A percentile compares a stretch with the other conserved stretches of the same genome.
Evolutionary conservation across 768 basidiomycete species (phyloP).

Genomic region (Cystobasidium onofrii): DNA sequence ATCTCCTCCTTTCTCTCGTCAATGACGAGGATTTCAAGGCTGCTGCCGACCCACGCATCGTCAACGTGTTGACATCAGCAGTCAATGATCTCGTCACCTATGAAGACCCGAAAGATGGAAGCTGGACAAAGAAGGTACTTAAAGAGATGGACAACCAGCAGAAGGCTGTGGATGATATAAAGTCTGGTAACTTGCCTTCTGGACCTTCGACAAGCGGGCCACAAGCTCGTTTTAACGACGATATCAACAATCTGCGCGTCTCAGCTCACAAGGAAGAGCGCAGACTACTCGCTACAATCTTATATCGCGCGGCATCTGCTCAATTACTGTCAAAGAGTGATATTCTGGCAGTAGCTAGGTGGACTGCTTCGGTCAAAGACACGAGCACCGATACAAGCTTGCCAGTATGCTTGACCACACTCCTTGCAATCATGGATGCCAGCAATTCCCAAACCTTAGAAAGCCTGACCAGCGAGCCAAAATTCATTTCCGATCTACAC

Average conservation of each 20-base stretch:
- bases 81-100: conserved; percentile 36
- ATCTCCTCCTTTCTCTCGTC: conserved; percentile 61
- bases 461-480: conserved; percentile 31
- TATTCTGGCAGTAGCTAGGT: conserved; percentile 35
- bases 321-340: conserved; percentile 28
- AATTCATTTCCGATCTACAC: conserved; percentile 31
- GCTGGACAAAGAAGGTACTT: conserved; percentile 39
- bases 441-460: conserved; percentile 44
- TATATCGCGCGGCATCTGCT: conserved; percentile 37
- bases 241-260: conserved; percentile 32
- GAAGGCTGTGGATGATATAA: conserved; percentile 34
- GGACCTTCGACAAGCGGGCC: conserved; percentile 14
- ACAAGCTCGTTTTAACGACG: conserved; percentile 37
- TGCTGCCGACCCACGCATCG: conserved; percentile 53
- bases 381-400: conserved; percentile 35
- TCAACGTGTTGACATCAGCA: conserved; percentile 32
- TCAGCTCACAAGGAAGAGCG: conserved; percentile 36
- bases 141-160: conserved; percentile 35
- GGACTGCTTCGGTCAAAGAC: conserved; percentile 30
- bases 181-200: conserved; percentile 24
- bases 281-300: conserved; percentile 34
- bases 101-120: conserved; percentile 32
- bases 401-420: conserved; percentile 62
- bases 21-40: conserved; percentile 51
- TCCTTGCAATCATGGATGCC: conserved; percentile 59